phyloP scores from a whole-genome alignment of 192 early-diverging fungal genomes.

The Podila epicladia region DNA sequence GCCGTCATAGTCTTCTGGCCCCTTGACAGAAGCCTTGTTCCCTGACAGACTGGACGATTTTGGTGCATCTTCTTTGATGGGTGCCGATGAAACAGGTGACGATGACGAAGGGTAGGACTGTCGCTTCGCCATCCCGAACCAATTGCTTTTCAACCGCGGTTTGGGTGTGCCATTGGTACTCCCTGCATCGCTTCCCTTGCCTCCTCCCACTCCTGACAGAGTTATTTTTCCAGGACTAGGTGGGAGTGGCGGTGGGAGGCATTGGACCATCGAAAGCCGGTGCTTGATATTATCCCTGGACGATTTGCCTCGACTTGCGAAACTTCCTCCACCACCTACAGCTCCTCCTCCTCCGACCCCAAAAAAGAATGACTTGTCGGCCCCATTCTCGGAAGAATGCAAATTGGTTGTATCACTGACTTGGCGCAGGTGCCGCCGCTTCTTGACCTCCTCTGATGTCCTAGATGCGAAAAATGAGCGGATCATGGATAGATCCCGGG shows the following conservation, averaged over 20 bases:
- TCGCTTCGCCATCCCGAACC: constrained; percentile 32
- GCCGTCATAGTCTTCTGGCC: constrained; percentile 19
- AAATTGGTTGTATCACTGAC: neutral
- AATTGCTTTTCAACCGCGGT: constrained; percentile 26
- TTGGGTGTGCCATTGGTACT: neutral
- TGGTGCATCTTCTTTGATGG: too few relatives aligned
- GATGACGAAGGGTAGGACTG: neutral
- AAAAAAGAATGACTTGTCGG: neutral
- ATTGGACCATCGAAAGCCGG: neutral
- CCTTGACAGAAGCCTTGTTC: neutral
- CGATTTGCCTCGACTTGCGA: neutral
- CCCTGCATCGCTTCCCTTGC: neutral
- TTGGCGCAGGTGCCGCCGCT: neutral
- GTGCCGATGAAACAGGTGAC: too few relatives aligned
- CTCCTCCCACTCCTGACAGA: neutral
- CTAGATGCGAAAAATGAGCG: neutral
- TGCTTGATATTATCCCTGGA: neutral
- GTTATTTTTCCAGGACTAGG: neutral
- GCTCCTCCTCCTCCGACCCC: too few relatives aligned
- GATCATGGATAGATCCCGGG: neutral
- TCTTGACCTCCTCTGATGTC: neutral
- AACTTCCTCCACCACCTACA: neutral
- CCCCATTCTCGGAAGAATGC: neutral
- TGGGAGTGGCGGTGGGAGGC: neutral
- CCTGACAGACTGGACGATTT: too few relatives aligned